Evolutionary conservation across 164 flowering plant genomes (phyloP).

Genomic region (Stephania cephalantha): DNA sequence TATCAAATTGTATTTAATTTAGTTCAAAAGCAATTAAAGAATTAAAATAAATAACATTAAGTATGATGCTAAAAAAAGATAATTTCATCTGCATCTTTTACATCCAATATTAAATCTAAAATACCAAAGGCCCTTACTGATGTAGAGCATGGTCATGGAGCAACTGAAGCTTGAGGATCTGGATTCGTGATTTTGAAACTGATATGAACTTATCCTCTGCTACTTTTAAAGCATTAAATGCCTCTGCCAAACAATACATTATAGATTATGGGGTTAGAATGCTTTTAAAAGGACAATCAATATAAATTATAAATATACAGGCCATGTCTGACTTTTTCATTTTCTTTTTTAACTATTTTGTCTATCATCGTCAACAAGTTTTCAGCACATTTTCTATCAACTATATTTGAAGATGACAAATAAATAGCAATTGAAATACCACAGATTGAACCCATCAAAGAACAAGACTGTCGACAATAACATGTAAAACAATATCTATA

Average conservation of each 20-base stretch:
- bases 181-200: slow-evolving; percentile 64
- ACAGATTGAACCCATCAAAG: neutral
- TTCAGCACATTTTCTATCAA: neutral
- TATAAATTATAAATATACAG: neutral
- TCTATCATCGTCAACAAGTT: neutral
- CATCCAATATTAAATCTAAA: neutral
- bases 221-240: slow-evolving; percentile 68
- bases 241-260: slow-evolving; percentile 40
- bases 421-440: neutral
- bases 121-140: slow-evolving; percentile 32
- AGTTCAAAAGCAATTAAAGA: neutral
- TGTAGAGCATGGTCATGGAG: slow-evolving; percentile 87
- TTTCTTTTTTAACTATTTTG: neutral
- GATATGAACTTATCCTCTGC: slow-evolving; percentile 72
- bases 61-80: neutral
- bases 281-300: neutral
- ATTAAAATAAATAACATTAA: too few species aligned
- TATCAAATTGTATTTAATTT: slow-evolving; percentile 6
- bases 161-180: slow-evolving; percentile 67
- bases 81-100: neutral
- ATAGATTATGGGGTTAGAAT: neutral
- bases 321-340: neutral
- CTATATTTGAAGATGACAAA: neutral
- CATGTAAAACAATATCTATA: neutral
- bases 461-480: neutral